Conservation (phyloP, 2,329 filamentous ascomycete genomes). For the Penicillium sp. region DNA sequence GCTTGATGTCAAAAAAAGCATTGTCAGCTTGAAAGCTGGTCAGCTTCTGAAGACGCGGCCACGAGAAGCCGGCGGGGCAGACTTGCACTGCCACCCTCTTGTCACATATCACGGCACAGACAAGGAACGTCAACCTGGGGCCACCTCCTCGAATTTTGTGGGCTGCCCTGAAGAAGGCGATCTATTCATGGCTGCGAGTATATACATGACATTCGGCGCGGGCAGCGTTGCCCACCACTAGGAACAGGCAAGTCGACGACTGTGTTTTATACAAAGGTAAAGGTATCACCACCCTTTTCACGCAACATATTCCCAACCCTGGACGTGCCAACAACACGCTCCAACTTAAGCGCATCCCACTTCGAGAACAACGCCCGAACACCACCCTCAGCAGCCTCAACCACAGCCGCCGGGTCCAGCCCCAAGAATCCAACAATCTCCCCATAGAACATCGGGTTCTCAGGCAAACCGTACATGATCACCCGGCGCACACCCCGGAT, state of each 20-base stretch:
- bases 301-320: constrained; percentile 81
- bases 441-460: constrained; percentile 66
- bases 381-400: constrained; percentile 59
- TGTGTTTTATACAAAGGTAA: constrained; percentile 77
- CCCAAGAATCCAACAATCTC: constrained; percentile 48
- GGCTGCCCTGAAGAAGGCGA: background rate
- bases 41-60: too few relatives aligned
- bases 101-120: too few relatives aligned
- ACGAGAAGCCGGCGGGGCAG: background rate
- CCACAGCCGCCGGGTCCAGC: constrained; percentile 50
- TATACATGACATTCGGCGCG: background rate
- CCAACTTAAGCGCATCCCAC: constrained; percentile 86
- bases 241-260: background rate
- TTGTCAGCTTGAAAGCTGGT: too few relatives aligned
- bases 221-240: background rate
- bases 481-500: constrained; percentile 79
- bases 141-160: background rate
- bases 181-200: background rate
- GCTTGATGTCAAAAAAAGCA: too few relatives aligned
- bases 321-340: constrained; percentile 81
- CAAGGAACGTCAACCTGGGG: background rate
- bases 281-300: constrained; percentile 81
- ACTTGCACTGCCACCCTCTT: background rate
- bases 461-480: constrained; percentile 87
- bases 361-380: constrained; percentile 72